Conservation (phyloP, 306 rosid genomes). For the Parietaria judaica region DNA sequence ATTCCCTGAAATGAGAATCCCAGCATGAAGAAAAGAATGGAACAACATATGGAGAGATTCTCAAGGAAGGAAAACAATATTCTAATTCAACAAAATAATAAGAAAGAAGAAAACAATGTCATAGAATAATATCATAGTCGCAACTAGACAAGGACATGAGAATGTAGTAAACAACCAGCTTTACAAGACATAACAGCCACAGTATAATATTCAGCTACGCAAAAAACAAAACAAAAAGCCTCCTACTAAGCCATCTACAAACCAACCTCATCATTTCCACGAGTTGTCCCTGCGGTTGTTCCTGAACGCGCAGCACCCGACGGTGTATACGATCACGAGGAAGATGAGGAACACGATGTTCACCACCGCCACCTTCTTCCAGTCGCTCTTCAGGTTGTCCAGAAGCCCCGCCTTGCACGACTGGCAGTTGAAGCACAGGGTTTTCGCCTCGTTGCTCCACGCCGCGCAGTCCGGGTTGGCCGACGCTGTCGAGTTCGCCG, state of each 20-base stretch:
- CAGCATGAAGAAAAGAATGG: no score
- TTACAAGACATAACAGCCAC: no score
- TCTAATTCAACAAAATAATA: no score
- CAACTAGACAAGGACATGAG: no score
- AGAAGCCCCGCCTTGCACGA: slow-evolving; percentile 85
- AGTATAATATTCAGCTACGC: slow-evolving; percentile 6
- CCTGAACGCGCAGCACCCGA: slow-evolving; percentile 85
- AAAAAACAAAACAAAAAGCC: slow-evolving; percentile 11
- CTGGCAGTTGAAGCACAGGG: slow-evolving; percentile 60
- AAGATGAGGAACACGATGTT: slow-evolving; percentile 48
- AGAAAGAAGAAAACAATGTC: no score
- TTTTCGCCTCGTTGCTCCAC: slow-evolving; percentile 36
- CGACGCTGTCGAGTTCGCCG: neutral
- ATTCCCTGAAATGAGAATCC: no score
- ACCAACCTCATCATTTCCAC: slow-evolving; percentile 26
- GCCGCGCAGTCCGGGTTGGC: slow-evolving; percentile 39
- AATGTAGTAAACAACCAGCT: no score
- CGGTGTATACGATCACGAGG: slow-evolving; percentile 57
- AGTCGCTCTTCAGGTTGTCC: slow-evolving; percentile 49
- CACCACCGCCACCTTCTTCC: slow-evolving; percentile 60
- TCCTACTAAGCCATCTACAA: slow-evolving; percentile 21
- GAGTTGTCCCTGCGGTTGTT: slow-evolving; percentile 44
- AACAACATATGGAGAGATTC: no score
- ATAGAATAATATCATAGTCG: no score
- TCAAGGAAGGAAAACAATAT: neutral